Conservation (phyloP, 75 land plant genomes). For the Sequoia sempervirens region DNA sequence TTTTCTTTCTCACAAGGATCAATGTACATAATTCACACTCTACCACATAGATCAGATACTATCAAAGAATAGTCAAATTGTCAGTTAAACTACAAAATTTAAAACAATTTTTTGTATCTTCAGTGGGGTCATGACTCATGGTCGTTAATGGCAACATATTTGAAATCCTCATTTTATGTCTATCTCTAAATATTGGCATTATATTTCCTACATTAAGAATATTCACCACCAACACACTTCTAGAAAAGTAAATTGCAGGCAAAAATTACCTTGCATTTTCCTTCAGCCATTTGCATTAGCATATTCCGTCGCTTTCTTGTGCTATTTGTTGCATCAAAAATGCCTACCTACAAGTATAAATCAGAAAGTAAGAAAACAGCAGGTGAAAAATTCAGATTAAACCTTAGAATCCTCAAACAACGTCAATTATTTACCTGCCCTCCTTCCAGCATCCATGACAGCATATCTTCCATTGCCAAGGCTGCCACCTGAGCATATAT, state of each 20-base stretch:
- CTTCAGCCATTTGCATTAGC: slow-evolving; percentile 99
- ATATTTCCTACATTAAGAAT: background rate
- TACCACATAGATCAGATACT: background rate
- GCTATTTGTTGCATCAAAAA: slow-evolving; percentile 99
- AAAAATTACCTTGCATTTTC: slow-evolving; percentile 84
- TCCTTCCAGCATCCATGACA: slow-evolving; percentile 98
- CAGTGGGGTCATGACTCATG: background rate
- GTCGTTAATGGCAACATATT: background rate
- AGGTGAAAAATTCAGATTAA: background rate
- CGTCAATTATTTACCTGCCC: slow-evolving; percentile 72
- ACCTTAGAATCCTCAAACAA: background rate
- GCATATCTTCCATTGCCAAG: slow-evolving; percentile 98
- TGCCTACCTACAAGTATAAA: slow-evolving; percentile 68
- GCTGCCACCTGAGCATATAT: slow-evolving; percentile 78
- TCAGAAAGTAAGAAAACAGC: background rate
- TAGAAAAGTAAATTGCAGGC: background rate
- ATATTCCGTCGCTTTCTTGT: slow-evolving; percentile 76
- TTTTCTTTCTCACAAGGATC: background rate
- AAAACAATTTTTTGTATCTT: background rate
- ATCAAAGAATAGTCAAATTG: background rate
- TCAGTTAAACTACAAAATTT: background rate
- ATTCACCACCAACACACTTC: background rate
- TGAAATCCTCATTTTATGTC: background rate
- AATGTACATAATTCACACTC: background rate
- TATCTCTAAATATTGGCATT: background rate